Conservation (phyloP, 768 basidiomycete genomes). For the Lentinula edodes region DNA sequence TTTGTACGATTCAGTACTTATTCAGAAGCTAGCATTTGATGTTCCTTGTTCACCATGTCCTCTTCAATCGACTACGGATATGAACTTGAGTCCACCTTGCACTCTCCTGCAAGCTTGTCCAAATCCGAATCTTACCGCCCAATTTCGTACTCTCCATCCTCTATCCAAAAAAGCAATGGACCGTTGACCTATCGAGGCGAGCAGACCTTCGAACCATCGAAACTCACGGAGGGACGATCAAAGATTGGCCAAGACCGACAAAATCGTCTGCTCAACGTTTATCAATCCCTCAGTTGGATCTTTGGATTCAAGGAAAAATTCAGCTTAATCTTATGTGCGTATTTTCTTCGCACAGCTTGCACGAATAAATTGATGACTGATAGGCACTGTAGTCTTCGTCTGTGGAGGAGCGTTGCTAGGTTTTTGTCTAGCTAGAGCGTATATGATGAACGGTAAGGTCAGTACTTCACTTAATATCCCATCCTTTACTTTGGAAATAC, state of each 20-base stretch:
- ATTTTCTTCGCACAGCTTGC: background rate
- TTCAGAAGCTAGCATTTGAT: background rate
- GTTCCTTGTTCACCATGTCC: background rate
- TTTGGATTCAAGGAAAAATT: conserved; percentile 19
- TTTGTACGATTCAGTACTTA: background rate
- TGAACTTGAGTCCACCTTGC: background rate
- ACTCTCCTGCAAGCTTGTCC: background rate
- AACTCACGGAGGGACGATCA: background rate
- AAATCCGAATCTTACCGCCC: background rate
- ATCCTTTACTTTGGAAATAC: background rate
- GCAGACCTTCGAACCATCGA: background rate
- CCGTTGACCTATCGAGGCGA: background rate
- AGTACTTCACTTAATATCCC: background rate
- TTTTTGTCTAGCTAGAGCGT: conserved; percentile 17
- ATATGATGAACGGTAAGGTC: conserved; percentile 13
- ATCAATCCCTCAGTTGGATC: conserved; percentile 20
- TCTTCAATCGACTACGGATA: background rate
- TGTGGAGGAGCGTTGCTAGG: conserved; percentile 22
- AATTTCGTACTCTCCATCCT: background rate
- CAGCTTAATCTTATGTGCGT: conserved; percentile 17
- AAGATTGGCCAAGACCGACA: background rate
- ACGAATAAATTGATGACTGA: background rate
- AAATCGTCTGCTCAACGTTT: conserved; percentile 4
- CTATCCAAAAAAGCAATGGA: background rate
- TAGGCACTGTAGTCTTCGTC: conserved; percentile 11